Evolutionary conservation across 225 moss, liverwort and hornwort species (phyloP).

Genomic region (Sphagnum contortum): DNA sequence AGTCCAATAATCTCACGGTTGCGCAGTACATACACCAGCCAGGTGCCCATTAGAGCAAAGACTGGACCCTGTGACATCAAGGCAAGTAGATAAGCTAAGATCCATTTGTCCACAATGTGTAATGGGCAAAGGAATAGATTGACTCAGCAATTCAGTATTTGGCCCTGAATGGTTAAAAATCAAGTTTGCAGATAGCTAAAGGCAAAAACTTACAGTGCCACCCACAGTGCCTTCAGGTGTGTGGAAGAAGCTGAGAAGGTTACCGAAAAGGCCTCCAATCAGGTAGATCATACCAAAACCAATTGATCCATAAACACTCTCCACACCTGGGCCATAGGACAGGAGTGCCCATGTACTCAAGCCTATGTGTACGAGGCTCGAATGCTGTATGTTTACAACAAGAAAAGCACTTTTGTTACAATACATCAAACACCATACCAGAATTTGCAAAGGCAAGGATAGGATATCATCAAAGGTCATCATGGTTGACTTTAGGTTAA

Average conservation of each 20-base stretch:
- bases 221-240: conserved; percentile 91
- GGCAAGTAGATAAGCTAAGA: too few species aligned
- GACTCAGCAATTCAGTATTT: too few species aligned
- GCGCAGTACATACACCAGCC: conserved; percentile 88
- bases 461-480: too few species aligned
- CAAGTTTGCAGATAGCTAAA: too few species aligned
- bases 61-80: conserved; percentile 61
- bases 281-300: conserved; percentile 90
- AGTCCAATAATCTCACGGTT: conserved; percentile 84
- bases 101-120: too few species aligned
- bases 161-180: too few species aligned
- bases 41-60: conserved; percentile 91
- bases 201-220: conserved; percentile 60
- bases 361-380: conserved; percentile 72
- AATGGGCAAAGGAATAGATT: too few species aligned
- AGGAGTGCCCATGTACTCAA: conserved; percentile 96
- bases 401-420: too few species aligned
- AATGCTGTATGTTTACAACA: conserved; percentile 38
- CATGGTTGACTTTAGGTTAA: too few species aligned
- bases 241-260: conserved; percentile 83
- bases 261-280: conserved; percentile 79
- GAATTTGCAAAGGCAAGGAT: too few species aligned
- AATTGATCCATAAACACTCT: conserved; percentile 80
- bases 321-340: conserved; percentile 90
- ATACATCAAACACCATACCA: too few species aligned